Conservation (phyloP, 345 rosid species). For the Draba incana region DNA sequence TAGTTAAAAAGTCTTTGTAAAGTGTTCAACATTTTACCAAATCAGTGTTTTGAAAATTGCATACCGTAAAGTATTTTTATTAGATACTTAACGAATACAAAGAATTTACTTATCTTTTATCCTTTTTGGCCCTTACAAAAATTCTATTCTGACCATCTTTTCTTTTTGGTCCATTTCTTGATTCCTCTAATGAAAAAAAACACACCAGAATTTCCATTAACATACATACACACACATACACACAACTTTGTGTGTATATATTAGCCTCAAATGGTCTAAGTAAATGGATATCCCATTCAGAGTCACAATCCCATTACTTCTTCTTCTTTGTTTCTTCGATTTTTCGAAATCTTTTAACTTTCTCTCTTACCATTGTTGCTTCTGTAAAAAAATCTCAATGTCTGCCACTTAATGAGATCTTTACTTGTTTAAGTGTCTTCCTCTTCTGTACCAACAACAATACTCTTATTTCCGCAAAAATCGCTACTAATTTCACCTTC, state of each 20-base stretch:
- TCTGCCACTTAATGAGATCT: constrained; percentile 62
- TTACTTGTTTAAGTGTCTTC: constrained; percentile 12
- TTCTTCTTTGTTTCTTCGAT: constrained; percentile 29
- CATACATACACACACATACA: constrained; percentile 39
- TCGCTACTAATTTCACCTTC: constrained; percentile 40
- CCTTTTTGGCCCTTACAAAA: constrained; percentile 30
- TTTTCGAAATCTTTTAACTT: constrained; percentile 34
- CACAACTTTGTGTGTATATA: constrained; percentile 3
- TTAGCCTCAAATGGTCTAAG: constrained; percentile 51
- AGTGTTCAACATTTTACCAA: constrained; percentile 3
- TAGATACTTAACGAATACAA: constrained; percentile 37
- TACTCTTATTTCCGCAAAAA: constrained; percentile 19
- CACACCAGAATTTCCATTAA: constrained; percentile 47
- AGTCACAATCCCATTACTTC: constrained; percentile 46
- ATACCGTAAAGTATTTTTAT: constrained; percentile 20
- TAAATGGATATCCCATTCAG: constrained; percentile 71
- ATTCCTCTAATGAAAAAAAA: constrained; percentile 50
- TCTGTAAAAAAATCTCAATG: constrained; percentile 49
- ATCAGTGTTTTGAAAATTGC: not conserved
- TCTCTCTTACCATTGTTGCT: constrained; percentile 42
- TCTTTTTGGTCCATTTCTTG: constrained; percentile 50
- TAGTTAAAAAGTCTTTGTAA: not conserved
- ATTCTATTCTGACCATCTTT: too few relatives aligned
- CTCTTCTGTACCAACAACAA: constrained; percentile 40
- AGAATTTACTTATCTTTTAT: constrained; percentile 32